Base-by-base conservation (phyloP, 1,284 basidiomycete genomes). In the Ustilago trichophora region DNA sequence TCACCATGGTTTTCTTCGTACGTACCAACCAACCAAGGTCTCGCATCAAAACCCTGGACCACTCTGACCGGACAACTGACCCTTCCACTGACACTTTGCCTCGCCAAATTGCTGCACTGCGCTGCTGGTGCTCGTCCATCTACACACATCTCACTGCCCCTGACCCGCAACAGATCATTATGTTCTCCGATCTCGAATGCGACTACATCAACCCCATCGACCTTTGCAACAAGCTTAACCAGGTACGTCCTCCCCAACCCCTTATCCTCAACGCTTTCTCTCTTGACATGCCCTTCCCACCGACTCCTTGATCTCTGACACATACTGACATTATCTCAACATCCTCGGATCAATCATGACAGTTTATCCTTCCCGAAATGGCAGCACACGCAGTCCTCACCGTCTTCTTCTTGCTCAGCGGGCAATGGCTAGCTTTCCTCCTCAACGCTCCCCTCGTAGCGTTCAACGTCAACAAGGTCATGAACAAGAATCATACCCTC, bases 181-280 rank as follows among this genome's bases (percentile, higher is more conserved):
- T 98, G 94, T 98, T 98, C 87, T 75, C 75, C 25, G 75, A 75
- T 32, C 54, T 75, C 43, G 74, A 74, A 60, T 79, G 80, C 53
- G 78, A 98, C 86, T 98, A 98, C 85, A 96, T 98, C 86, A 99
- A 98, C 85, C 95, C 95, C 52, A 98, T 98, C 88, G 95, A 99
- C 84, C 89, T 98, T 32, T 98, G 96, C 85, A 98, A 98, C 85
- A 98, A 98, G 86, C 89, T 99, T 79, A 99, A 98, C 83, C 92
- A 95, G 84, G 95, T 96, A 69, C 51, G 83, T 59, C 10, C 41
- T 27, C 11, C 29, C 33, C 34, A 8, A n/a, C 5, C 15, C n/a
- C 33, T 5, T n/a, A n/a, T n/a, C n/a, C n/a, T n/a, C n/a, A n/a
- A n/a, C 13, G 16, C 8, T 37, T n/a, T 2, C 32, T 25, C 27